Evolutionary conservation across 805 yeast species (phyloP).

Genomic region (Wickerhamiella bombiphila): DNA sequence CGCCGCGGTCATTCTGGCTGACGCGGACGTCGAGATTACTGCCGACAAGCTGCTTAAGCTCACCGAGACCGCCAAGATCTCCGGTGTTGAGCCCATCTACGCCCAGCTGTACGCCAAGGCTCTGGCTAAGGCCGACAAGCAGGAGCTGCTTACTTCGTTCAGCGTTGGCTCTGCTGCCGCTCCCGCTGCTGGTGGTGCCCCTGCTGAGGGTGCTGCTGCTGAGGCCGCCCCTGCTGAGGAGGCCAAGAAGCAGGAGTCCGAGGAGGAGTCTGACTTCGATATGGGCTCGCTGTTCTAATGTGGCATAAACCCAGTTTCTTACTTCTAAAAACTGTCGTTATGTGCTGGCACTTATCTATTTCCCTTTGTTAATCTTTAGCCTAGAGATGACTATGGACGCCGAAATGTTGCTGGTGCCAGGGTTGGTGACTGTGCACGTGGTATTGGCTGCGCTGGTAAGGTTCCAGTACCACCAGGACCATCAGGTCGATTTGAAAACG

Average conservation of each 20-base stretch:
- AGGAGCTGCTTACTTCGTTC: slow-evolving; percentile 56
- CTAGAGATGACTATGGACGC: not conserved
- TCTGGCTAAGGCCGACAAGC: slow-evolving; percentile 67
- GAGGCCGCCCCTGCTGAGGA: slow-evolving; percentile 41
- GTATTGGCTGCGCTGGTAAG: slow-evolving; percentile 25
- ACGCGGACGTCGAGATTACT: slow-evolving; percentile 88
- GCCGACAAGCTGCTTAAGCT: slow-evolving; percentile 68
- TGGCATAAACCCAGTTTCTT: slow-evolving; percentile 1
- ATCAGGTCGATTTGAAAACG: slow-evolving; percentile 5
- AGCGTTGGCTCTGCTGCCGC: slow-evolving; percentile 52
- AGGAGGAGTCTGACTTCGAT: slow-evolving; percentile 45
- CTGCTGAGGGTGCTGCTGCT: slow-evolving; percentile 50
- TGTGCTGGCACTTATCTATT: not conserved
- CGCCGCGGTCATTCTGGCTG: slow-evolving; percentile 97
- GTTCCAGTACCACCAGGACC: slow-evolving; percentile 24
- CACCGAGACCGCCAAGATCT: slow-evolving; percentile 70
- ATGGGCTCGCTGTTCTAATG: slow-evolving; percentile 92
- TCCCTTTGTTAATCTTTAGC: too few relatives aligned
- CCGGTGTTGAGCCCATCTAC: slow-evolving; percentile 45
- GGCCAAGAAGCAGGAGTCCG: slow-evolving; percentile 40
- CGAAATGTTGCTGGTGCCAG: slow-evolving; percentile 2
- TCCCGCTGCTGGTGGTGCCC: slow-evolving; percentile 47
- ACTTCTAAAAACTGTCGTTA: not conserved
- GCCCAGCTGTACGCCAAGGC: slow-evolving; percentile 83
- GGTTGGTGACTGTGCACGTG: slow-evolving; percentile 22